Evolutionary conservation across 2,329 filamentous ascomycete genomes (phyloP).

Genomic region (Rosellinia necatrix): DNA sequence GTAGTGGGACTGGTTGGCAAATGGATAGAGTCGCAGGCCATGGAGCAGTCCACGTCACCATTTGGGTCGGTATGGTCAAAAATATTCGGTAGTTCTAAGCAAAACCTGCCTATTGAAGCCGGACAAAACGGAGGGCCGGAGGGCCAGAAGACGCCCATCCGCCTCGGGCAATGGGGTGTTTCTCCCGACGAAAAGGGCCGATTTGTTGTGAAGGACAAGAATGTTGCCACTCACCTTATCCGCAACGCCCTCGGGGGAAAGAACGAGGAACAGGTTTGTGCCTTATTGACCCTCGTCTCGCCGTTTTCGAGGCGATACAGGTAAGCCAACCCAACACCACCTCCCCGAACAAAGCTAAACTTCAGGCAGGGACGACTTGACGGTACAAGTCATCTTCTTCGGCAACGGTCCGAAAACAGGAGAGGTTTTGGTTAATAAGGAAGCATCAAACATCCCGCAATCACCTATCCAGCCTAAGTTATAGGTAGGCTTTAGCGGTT

Average conservation of each 20-base stretch:
- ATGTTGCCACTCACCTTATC: conserved; percentile 92
- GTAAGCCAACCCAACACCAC: conserved; percentile 52
- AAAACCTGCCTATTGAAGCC: conserved; percentile 77
- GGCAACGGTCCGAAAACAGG: conserved; percentile 79
- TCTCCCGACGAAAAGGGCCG: conserved; percentile 72
- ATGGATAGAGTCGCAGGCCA: conserved; percentile 84
- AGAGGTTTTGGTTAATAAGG: conserved; percentile 80
- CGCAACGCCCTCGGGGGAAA: conserved; percentile 93
- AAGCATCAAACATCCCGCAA: conserved; percentile 71
- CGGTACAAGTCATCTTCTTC: conserved; percentile 98
- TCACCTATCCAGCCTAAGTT: conserved; percentile 42
- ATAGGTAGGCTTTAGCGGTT: conserved; percentile 16
- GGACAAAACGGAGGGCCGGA: conserved; percentile 52
- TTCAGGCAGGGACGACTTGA: conserved; percentile 80
- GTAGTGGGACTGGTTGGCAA: conserved; percentile 95
- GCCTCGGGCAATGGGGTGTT: conserved; percentile 89
- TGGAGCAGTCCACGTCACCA: conserved; percentile 61
- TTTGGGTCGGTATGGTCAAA: conserved; percentile 71
- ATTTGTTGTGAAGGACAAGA: conserved; percentile 95
- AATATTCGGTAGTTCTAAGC: conserved; percentile 61
- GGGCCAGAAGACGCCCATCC: conserved; percentile 85
- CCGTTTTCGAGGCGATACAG: conserved; percentile 91
- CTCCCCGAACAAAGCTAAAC: conserved; percentile 23
- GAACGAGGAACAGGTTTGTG: conserved; percentile 91
- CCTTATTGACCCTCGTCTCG: conserved; percentile 85